Base-by-base conservation (phyloP, 257 asterid species). In the Gentiana dahurica region DNA sequence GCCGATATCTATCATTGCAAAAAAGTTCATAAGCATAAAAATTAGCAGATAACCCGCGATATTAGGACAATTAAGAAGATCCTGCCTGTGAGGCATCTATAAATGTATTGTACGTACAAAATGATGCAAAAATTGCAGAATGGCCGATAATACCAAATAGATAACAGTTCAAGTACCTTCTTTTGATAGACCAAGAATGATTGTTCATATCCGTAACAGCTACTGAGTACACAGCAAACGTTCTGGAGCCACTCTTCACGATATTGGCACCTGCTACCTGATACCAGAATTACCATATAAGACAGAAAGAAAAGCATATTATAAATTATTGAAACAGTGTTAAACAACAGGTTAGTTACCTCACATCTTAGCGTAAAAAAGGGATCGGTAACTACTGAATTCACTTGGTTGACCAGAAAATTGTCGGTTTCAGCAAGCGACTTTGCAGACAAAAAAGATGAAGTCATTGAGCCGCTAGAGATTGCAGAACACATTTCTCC, bases 181-280 rank as follows among this genome's bases (percentile, higher is more conserved):
- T 83, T 79, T 92, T 92, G 77, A 92, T 88, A 15, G 98, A 83
- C 98, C 98, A 88, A 69, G 84, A 81, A 70, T 83, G 84, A 62
- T 72, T 68, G 65, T 92, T 83, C 58, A 83, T 71, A 57, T 92
- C 98, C 52, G 84, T 70, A 71, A 92, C 95, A 60, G 94, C 81
- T 71, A 92, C 71, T 72, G 85, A 83, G 78, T 88, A 92, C 12
- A 92, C 86, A 36, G 95, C 94, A 34, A 88, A 85, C 52, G 85
- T 85, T 70, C 78, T 83, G 59, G 97, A 81, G 55, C 97, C 98
- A 80, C 97, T 79, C 80, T 81, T 92, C 63, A 92, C 95, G 62
- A 92, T 80, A 75, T 88, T 88, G 71, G 93, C 94, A 71, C 91
- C 85, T 61, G 76, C 60, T 61, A 88, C 95, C 95, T 92, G 90